Evolutionary conservation across 768 basidiomycete genomes (phyloP), one percentile per base, ranked within the genome.

Genomic region (Collybia sordida): DNA sequence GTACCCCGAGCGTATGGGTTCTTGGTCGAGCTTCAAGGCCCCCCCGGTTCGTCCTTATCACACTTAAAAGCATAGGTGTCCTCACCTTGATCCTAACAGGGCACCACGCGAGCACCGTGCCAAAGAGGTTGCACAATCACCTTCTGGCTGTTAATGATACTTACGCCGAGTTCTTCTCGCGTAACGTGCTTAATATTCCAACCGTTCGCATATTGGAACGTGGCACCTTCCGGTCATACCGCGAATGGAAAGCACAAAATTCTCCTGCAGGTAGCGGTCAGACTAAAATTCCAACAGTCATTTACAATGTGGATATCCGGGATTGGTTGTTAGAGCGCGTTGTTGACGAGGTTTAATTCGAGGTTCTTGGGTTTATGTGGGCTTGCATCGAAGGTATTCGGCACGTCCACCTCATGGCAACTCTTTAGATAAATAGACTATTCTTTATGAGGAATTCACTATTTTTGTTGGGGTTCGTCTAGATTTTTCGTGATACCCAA

Each of bases 141-240:
- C 36, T 53, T 23, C n/a, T 14, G 31, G n/a, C 28, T 5, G 36
- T 31, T 25, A 53, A 48, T 24, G 47, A 36, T 15, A 47, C 52
- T 6, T 53, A 42, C 36, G 40, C 41, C 8, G 19, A 42, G 18
- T 48, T 47, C 15, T 23, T 35, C 6, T 42, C 45, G 9, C 35
- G 40, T 15, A 12, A 43, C 19, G 22, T 37, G 24, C 46, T 52
- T 25, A 42, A 38, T 9, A 21, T 28, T 23, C 42, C 50, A 15
- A 59, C 47, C 4, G 41, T 59, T 4, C 50, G 55, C 3, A 27
- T 57, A 18, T 45, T 59, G 3, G 27, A 47, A 6, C 45, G 51
- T 21, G 55, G 58, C 12, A 54, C 58, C 5, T 57, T 57, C 17
- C 27, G 44, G 4, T 41, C 22, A 9, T 59, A 59, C 35, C 52